Evolutionary conservation across 2,329 filamentous ascomycete species (phyloP), one percentile per base, ranked within the genome.

Genomic region (Arthrobotrys entomopaga): DNA sequence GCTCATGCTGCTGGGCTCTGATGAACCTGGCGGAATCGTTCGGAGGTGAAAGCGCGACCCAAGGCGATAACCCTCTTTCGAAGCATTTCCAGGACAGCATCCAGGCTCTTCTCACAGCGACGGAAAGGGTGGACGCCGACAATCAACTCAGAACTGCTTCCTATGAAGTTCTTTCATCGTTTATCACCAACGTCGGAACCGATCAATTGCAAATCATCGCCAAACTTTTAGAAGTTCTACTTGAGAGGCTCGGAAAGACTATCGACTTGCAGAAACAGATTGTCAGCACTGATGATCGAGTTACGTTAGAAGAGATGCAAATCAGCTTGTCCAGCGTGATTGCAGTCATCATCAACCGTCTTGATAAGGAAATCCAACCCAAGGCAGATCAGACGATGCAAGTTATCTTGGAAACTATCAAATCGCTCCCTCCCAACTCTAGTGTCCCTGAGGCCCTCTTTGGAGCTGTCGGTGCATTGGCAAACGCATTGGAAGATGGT

Each of bases 21-120:
- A 98, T 99, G 92, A 99, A 98, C 83, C 84, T 99, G 80, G 94
- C 95, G 10, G 95, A 99, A 81, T 90, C 93, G 75, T 99, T 98
- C 81, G 91, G 93, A 29, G 75, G 70, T 8, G 78, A 79, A 22
- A 92, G 91, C 57, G 90, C 89, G 74, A 79, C 85, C 48, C 85
- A 90, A 79, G 13, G 38, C 0, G 85, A 85, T 56, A 99, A 98
- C 83, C 87, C 92, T 49, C 85, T 99, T 57, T 96, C 93, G 1
- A 88, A 90, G 76, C 92, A 97, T 83, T 99, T 99, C 84, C 90
- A 97, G 83, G 88, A 93, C 79, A 97, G 93, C 81, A 90, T 98
- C 72, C 88, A 88, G 79, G 92, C 91, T 74, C 86, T 99, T 61
- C 86, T 99, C 67, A 86, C 90, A 64, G 90, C 97, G 66, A 98